Evolutionary conservation across 2,329 filamentous ascomycete species (phyloP).

Genomic region (Pseudogymnoascus destructans): DNA sequence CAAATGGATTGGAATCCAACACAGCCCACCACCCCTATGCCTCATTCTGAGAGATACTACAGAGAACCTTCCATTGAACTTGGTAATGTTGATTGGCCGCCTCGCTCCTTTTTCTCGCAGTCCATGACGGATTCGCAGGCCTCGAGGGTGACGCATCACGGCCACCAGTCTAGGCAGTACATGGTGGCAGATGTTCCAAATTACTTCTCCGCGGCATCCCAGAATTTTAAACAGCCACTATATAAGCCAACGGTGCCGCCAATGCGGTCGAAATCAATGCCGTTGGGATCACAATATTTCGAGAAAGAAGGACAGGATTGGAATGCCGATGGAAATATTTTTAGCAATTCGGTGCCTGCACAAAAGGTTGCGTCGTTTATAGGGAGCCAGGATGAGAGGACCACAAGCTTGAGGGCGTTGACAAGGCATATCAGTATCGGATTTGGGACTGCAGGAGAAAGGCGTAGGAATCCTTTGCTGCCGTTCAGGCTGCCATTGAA

Average conservation of each 20-base stretch:
- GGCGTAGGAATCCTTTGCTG: background rate
- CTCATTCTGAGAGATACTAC: background rate
- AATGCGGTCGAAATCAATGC: background rate
- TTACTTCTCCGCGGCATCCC: background rate
- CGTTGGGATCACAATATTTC: background rate
- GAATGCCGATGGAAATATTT: background rate
- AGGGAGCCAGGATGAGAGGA: background rate
- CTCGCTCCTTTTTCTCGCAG: background rate
- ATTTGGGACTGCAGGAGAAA: background rate
- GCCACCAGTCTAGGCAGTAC: background rate
- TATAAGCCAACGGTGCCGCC: background rate
- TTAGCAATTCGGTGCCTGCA: background rate
- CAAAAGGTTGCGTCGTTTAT: background rate
- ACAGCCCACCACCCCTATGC: background rate
- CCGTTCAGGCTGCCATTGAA: background rate
- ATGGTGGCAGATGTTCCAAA: background rate
- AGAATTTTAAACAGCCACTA: background rate
- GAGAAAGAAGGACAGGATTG: background rate
- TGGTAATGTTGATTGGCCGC: background rate
- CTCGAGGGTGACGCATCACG: background rate
- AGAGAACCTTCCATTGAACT: background rate
- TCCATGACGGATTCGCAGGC: background rate
- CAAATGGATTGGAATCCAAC: background rate
- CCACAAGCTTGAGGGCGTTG: background rate
- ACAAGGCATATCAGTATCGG: constrained; percentile 2